Percentiles rank a stretch among this genome's conserved stretches.
Conservation (phyloP, 2,329 filamentous ascomycete genomes). For the Lanzia echinophila region DNA sequence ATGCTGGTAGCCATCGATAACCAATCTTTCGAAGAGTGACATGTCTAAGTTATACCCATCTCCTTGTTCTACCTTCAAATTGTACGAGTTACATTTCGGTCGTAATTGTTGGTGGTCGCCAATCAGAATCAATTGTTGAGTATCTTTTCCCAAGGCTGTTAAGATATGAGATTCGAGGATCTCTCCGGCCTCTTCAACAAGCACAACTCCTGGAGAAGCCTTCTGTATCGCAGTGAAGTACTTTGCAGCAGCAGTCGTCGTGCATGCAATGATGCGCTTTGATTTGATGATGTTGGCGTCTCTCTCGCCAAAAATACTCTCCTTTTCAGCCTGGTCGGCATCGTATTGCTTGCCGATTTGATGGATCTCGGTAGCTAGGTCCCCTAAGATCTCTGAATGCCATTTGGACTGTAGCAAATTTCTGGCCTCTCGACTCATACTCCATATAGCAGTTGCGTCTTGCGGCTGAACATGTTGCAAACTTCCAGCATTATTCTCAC, state of each 20-base stretch:
- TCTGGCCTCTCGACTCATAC: conserved; percentile 36
- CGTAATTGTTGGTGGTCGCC: conserved; percentile 69
- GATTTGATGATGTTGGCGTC: conserved; percentile 39
- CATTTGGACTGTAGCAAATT: conserved; percentile 35
- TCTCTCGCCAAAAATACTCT: conserved; percentile 38
- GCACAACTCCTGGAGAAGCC: conserved; percentile 46
- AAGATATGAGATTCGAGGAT: conserved; percentile 64
- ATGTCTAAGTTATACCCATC: conserved; percentile 60
- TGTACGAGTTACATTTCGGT: conserved; percentile 55
- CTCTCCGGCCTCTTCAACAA: conserved; percentile 69
- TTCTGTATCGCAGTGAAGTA: conserved; percentile 47
- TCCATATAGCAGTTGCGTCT: conserved; percentile 43
- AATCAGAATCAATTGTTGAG: conserved; percentile 61
- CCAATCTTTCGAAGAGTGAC: conserved; percentile 63
- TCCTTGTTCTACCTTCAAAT: conserved; percentile 54
- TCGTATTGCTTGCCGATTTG: conserved; percentile 38
- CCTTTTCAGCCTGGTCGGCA: conserved; percentile 34
- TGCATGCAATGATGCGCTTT: conserved; percentile 61
- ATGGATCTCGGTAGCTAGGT: conserved; percentile 40
- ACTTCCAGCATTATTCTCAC: conserved; percentile 38
- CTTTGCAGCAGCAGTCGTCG: conserved; percentile 63
- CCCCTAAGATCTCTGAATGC: conserved; percentile 40
- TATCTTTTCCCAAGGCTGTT: conserved; percentile 47
- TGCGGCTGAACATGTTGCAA: conserved; percentile 30
- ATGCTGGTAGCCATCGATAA: conserved; percentile 47